phyloP scores from a whole-genome alignment of 371 early-diverging fungal genomes.

The Mucor mucedo region DNA sequence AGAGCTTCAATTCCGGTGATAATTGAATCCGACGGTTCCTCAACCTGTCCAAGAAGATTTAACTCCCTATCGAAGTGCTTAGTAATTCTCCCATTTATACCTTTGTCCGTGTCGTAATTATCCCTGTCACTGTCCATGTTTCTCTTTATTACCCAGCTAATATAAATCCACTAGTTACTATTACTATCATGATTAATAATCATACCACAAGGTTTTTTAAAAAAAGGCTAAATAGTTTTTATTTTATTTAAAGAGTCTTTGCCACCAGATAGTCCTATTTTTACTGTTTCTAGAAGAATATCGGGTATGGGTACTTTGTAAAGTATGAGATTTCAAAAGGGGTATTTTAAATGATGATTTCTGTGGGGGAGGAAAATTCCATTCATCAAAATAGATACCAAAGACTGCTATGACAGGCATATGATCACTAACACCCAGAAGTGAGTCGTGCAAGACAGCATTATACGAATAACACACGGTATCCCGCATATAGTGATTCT shows the following conservation, averaged over 20 bases:
- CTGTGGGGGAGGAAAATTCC: slow-evolving; percentile 5
- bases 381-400: slow-evolving; percentile 57
- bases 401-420: slow-evolving; percentile 65
- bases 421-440: slow-evolving; percentile 57
- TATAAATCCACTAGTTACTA: slow-evolving; percentile 24
- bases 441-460: slow-evolving; percentile 37
- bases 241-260: slow-evolving; percentile 8
- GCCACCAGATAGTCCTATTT: slow-evolving; percentile 9
- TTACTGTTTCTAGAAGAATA: slow-evolving; percentile 8
- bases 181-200: not conserved
- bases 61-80: slow-evolving; percentile 51
- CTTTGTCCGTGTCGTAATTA: not conserved
- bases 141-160: no score
- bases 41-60: slow-evolving; percentile 26
- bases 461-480: slow-evolving; percentile 44
- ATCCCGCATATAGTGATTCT: slow-evolving; percentile 10
- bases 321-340: slow-evolving; percentile 12
- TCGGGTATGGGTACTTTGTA: slow-evolving; percentile 8
- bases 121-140: not conserved
- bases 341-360: slow-evolving; percentile 7
- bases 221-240: not conserved
- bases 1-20: slow-evolving; percentile 41
- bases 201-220: not conserved
- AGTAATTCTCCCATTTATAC: not conserved
- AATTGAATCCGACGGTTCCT: slow-evolving; percentile 28